Base-by-base conservation (phyloP, 2,329 filamentous ascomycete species). In the Ophiosphaerella narmari region DNA sequence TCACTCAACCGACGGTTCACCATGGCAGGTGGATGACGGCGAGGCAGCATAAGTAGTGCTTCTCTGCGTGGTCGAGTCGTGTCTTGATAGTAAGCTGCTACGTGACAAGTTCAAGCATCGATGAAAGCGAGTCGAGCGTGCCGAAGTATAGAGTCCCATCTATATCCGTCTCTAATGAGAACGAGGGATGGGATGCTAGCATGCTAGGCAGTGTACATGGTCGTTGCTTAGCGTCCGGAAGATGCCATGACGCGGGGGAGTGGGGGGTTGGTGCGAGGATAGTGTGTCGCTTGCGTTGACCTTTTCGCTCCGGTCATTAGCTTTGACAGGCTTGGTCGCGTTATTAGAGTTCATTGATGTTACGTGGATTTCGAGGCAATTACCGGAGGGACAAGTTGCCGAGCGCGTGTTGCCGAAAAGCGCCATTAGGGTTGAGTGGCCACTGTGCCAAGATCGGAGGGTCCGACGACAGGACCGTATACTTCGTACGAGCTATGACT, bases 1-100 rank as follows among this genome's bases (percentile, higher is more conserved):
- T 69, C 63, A 52, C 62, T 65, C 33, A 57, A 46, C 38, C 55
- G 56, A 33, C 63, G 57, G 50, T 61, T 65, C 16, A 62, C 60
- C 67, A 70, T 70, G 21, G 46, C 35, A 44, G 35, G n/a, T 36
- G 33, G 43, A 50, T 50, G 31, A 54, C 47, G 26, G 55, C 39
- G 56, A 52, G 12, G 18, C 35, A 38, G n/a, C 42, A 34, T 32
- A 34, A 43, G 39, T 29, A 39, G 16, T 41, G 37, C 26, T 29
- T 29, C 26, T 11, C 26, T 29, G 26, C 18, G 18, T 29, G 11
- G 26, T 37, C 48, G 53, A 59, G 34, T 59, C 56, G 60, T 55
- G 11, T 21, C 8, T 31, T 21, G 38, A 24, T 35, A 52, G 50
- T 60, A 51, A 54, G 52, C 24, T 12, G 29, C 8, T 21, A 23